Percentiles rank a stretch among this genome's conserved stretches.
Conservation (phyloP, 768 basidiomycete species). For the Mycena metata region DNA sequence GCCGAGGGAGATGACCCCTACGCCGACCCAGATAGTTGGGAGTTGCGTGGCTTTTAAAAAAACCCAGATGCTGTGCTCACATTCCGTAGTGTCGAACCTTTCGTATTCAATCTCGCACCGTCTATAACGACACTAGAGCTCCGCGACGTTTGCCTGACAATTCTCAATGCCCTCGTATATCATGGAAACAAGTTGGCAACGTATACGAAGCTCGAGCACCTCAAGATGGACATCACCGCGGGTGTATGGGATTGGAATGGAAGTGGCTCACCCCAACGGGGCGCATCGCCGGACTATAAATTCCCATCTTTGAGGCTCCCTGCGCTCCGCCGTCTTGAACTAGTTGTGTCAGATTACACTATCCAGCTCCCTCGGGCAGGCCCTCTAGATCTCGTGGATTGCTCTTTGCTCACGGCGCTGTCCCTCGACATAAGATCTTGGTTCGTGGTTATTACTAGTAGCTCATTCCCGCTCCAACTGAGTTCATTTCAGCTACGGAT, state of each 20-base stretch:
- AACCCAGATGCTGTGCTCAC: background rate
- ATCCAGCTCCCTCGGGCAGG: conserved; percentile 20
- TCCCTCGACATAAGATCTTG: conserved; percentile 37
- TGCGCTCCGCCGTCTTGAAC: conserved; percentile 35
- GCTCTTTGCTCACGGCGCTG: conserved; percentile 30
- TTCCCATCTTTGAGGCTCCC: conserved; percentile 39
- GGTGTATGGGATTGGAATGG: conserved; percentile 42
- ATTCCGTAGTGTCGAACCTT: conserved; percentile 22
- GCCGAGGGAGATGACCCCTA: background rate
- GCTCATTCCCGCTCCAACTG: background rate
- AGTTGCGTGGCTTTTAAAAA: background rate
- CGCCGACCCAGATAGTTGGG: conserved; percentile 26
- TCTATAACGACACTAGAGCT: conserved; percentile 33
- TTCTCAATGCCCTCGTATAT: conserved; percentile 15
- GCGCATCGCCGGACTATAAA: conserved; percentile 25
- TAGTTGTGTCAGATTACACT: conserved; percentile 39
- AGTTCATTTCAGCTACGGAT: too few species aligned
- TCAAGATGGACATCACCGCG: conserved; percentile 40
- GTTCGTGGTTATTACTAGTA: background rate
- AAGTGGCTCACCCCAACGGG: conserved; percentile 33
- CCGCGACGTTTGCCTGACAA: conserved; percentile 23
- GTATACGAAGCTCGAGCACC: conserved; percentile 27
- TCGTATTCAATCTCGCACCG: conserved; percentile 26
- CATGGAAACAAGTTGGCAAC: conserved; percentile 18
- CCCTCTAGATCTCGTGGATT: conserved; percentile 38